phyloP scores from a whole-genome alignment of 495 filamentous ascomycete species.

The Hypomontagnella monticulosa region DNA sequence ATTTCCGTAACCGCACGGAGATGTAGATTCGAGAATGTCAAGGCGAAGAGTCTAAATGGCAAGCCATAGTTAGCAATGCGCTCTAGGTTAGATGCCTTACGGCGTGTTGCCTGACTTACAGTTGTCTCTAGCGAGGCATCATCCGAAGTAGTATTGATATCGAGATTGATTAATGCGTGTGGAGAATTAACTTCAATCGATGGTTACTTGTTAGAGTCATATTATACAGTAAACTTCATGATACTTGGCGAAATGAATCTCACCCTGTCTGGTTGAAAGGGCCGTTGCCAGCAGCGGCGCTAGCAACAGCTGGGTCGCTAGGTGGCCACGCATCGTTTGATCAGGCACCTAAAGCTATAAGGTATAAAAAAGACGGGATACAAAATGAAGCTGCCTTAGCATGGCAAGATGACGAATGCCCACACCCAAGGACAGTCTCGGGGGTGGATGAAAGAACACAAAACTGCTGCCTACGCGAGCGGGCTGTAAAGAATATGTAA shows the following conservation, averaged over 20 bases:
- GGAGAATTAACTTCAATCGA: conserved; percentile 13
- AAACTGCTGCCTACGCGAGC: conserved; percentile 44
- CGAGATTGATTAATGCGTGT: conserved; percentile 37
- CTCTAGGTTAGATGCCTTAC: background rate
- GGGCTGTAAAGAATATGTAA: conserved; percentile 36
- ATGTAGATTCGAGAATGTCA: conserved; percentile 46
- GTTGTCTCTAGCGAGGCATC: conserved; percentile 14
- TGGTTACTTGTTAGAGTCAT: conserved; percentile 20
- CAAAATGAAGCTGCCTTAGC: conserved; percentile 22
- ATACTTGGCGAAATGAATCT: conserved; percentile 4
- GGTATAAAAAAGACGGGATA: background rate
- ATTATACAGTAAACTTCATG: conserved; percentile 5
- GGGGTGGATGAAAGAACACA: conserved; percentile 18
- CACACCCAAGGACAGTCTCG: conserved; percentile 9
- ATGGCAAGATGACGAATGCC: conserved; percentile 37
- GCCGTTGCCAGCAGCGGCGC: conserved; percentile 45
- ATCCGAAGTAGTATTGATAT: conserved; percentile 20
- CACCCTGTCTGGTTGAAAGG: conserved; percentile 24
- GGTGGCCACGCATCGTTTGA: conserved; percentile 48
- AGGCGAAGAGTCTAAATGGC: conserved; percentile 45
- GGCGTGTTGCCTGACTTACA: conserved; percentile 30
- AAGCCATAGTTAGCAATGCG: conserved; percentile 1
- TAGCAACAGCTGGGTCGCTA: conserved; percentile 42
- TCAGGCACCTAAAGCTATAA: conserved; percentile 27
- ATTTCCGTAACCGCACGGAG: conserved; percentile 51